These are phyloP conservation scores for Beauveria sp. DNA, from an alignment of 2,329 filamentous ascomycete genomes.

Conservation along the genomic window DNA sequence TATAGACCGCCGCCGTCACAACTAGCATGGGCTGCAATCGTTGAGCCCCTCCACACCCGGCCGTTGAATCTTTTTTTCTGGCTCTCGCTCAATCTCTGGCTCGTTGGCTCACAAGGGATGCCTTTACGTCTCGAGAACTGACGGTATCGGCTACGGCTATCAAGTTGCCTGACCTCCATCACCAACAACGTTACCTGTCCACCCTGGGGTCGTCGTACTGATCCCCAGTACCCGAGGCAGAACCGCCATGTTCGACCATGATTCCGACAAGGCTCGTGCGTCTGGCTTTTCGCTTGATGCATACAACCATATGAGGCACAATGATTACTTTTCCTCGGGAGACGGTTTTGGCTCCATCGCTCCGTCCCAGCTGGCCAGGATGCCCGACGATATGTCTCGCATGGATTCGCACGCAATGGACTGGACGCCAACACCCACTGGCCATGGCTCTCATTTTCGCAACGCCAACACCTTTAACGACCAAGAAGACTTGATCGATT, in stretches of 20 bases:
- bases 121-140: constrained; percentile 3
- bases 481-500: constrained; percentile 14
- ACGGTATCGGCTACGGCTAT: constrained; percentile 7
- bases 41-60: not conserved
- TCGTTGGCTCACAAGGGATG: constrained; percentile 2
- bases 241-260: constrained; percentile 8
- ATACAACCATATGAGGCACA: not conserved
- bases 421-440: constrained; percentile 26
- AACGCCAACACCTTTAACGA: constrained; percentile 8
- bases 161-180: not conserved
- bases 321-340: not conserved
- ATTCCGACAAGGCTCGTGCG: not conserved
- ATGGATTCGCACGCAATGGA: constrained; percentile 25
- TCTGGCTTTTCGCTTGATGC: constrained; percentile 2
- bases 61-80: not conserved
- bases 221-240: not conserved
- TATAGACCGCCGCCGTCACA: not conserved
- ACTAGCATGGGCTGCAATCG: constrained; percentile 7
- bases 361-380: not conserved
- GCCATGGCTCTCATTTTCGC: constrained; percentile 19
- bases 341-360: not conserved
- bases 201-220: not conserved
- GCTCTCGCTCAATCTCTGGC: not conserved
- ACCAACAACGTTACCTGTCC: not conserved
- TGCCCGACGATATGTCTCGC: not conserved